Conservation (phyloP, 1,284 basidiomycete species). For the Bjerkandera adusta region DNA sequence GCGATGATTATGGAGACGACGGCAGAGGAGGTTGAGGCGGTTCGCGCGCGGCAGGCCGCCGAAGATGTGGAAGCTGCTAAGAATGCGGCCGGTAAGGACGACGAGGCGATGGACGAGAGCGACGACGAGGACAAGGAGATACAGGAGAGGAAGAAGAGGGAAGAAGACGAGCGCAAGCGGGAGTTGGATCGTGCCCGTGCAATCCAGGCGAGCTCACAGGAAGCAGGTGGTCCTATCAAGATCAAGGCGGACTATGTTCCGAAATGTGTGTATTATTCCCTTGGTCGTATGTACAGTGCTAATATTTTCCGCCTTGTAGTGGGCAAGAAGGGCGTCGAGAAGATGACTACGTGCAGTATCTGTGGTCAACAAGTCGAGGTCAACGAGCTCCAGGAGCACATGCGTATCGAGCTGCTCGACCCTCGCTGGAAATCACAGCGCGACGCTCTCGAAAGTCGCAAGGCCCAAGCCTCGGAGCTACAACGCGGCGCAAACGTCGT, state of each 20-base stretch:
- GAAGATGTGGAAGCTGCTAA: slow-evolving; percentile 76
- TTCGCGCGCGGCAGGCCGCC: slow-evolving; percentile 74
- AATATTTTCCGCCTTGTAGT: slow-evolving; percentile 40
- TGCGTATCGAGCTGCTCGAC: slow-evolving; percentile 97
- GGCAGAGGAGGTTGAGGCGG: slow-evolving; percentile 79
- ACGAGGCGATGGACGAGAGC: slow-evolving; percentile 73
- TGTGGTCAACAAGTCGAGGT: slow-evolving; percentile 94
- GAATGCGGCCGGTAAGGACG: slow-evolving; percentile 65
- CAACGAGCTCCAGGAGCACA: slow-evolving; percentile 95
- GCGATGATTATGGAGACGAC: slow-evolving; percentile 98
- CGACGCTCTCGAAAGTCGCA: slow-evolving; percentile 81
- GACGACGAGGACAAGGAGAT: slow-evolving; percentile 74
- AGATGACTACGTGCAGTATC: slow-evolving; percentile 87
- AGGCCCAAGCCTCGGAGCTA: slow-evolving; percentile 86
- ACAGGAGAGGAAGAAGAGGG: slow-evolving; percentile 62
- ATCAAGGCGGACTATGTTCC: slow-evolving; percentile 97
- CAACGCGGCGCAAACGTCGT: slow-evolving; percentile 91
- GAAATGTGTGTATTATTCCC: slow-evolving; percentile 61
- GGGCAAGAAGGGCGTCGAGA: slow-evolving; percentile 64
- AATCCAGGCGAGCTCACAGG: slow-evolving; percentile 73
- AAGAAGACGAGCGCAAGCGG: slow-evolving; percentile 72
- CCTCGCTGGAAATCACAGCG: slow-evolving; percentile 97
- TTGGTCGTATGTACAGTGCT: slow-evolving; percentile 2
- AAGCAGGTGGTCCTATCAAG: slow-evolving; percentile 86
- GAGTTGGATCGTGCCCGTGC: slow-evolving; percentile 79